Base-by-base conservation (phyloP, 805 yeast species). In the Wickerhamiella occidentalis region DNA sequence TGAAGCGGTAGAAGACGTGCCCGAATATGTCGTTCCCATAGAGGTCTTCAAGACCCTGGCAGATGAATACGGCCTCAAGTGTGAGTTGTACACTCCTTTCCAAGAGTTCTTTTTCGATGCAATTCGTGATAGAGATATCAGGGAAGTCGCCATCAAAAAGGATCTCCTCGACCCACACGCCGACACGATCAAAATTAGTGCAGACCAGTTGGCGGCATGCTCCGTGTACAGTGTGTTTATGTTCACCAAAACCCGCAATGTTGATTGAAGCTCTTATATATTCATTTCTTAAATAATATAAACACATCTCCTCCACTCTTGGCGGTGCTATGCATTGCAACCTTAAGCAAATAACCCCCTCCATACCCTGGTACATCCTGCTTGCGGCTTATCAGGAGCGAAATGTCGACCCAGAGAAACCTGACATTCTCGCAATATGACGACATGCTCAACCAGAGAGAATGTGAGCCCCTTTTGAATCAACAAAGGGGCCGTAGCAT, bases 1-100 rank as follows among this genome's bases (percentile, higher is more conserved):
- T 55, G 98, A 92, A 67, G 98, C 99, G 0, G 90, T 92, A 45
- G 96, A 86, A 54, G 81, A 92, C 58, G 96, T 92, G 21, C 97
- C 97, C 0, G 99, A 92, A 61, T 92, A 83, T 60, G 94, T 92
- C 5, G 96, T 92, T 6, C 97, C 96, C 1, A 87, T 92, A 65
- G 96, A 90, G 59, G 76, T 80, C 1, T 76, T 92, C 51, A 73
- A 95, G 64, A 77, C 81, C 50, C 67, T 90, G 49, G 94, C 96
- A 40, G 85, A 81, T 60, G 94, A 86, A 51, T 84, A 79, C 63
- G 85, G 85, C 12, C 65, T 90, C 54, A 81, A 78, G 50, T 66
- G 92, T 51, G 74, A 80, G 52, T 77, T 77, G 56, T 80, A 80
- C 59, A 79, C 79, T 70, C 80, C 84, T 47, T 90, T 92, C 58